These are phyloP conservation scores for Coelastrella sp. DNA, from an alignment of 139 green algal species.

Conservation along the genomic window DNA sequence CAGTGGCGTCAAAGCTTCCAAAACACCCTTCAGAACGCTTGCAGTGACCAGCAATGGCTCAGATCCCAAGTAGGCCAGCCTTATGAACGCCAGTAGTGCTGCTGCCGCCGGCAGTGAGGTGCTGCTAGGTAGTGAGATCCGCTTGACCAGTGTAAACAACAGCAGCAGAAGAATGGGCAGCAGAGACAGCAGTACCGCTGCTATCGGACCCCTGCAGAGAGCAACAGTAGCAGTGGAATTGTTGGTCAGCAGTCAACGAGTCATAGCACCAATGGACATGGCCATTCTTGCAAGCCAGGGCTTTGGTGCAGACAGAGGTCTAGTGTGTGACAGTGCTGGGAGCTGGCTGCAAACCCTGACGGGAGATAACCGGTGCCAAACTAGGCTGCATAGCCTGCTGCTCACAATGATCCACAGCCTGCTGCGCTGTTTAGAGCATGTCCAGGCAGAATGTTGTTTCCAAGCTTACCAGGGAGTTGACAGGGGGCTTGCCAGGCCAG, in stretches of 20 bases:
- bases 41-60: background rate
- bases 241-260: background rate
- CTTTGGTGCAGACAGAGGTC: background rate
- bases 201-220: constrained; percentile 5
- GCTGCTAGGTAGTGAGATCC: background rate
- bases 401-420: background rate
- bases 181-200: constrained; percentile 24
- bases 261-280: background rate
- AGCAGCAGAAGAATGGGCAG: background rate
- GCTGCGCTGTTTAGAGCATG: background rate
- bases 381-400: background rate
- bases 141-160: background rate
- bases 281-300: background rate
- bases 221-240: background rate
- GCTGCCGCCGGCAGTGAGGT: constrained; percentile 10
- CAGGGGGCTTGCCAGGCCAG: background rate
- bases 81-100: constrained; percentile 3
- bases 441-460: too few relatives aligned
- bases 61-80: background rate
- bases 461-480: background rate
- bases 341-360: too few relatives aligned
- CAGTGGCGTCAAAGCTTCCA: constrained; percentile 4
- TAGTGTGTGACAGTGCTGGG: background rate
- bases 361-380: too few relatives aligned
- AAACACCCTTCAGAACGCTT: background rate